Evolutionary conservation across 2,329 filamentous ascomycete genomes (phyloP).

Genomic region (Nectriaceae sp.): DNA sequence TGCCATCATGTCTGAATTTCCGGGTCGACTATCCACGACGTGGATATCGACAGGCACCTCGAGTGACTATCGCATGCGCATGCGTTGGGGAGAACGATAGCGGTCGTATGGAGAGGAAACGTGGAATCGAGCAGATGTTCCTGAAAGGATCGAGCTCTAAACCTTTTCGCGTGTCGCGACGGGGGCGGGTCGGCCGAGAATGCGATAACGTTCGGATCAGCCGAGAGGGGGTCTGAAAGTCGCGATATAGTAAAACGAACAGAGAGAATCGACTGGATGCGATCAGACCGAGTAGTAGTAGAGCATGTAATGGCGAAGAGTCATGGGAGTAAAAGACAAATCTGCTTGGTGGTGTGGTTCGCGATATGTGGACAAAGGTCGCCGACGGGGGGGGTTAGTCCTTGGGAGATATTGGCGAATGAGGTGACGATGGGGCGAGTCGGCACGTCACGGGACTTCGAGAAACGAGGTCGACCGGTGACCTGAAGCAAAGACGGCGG

Average conservation of each 20-base stretch:
- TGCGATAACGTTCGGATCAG: constrained; percentile 24
- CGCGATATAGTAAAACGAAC: not conserved
- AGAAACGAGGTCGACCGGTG: constrained; percentile 18
- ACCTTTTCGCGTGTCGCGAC: constrained; percentile 33
- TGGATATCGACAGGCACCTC: constrained; percentile 57
- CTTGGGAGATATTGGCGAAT: constrained; percentile 19
- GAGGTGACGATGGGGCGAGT: constrained; percentile 29
- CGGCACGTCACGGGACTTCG: constrained; percentile 29
- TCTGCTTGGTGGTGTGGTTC: constrained; percentile 26
- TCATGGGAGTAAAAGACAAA: constrained; percentile 27
- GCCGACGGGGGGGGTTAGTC: constrained; percentile 15
- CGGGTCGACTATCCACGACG: constrained; percentile 56
- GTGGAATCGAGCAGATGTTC: not conserved
- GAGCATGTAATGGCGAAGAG: constrained; percentile 22
- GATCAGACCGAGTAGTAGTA: constrained; percentile 20
- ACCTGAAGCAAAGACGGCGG: constrained; percentile 18
- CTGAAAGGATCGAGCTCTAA: constrained; percentile 11
- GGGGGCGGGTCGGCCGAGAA: constrained; percentile 17
- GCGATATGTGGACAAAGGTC: constrained; percentile 28
- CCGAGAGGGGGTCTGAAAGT: constrained; percentile 7
- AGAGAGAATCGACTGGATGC: constrained; percentile 8
- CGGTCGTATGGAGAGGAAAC: not conserved
- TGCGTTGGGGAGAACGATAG: constrained; percentile 21
- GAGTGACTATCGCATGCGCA: constrained; percentile 51
- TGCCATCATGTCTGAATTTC: constrained; percentile 63